These are phyloP conservation scores for Pseudopyricularia javanii DNA, from an alignment of 2,329 filamentous ascomycete species.

Conservation along the genomic window DNA sequence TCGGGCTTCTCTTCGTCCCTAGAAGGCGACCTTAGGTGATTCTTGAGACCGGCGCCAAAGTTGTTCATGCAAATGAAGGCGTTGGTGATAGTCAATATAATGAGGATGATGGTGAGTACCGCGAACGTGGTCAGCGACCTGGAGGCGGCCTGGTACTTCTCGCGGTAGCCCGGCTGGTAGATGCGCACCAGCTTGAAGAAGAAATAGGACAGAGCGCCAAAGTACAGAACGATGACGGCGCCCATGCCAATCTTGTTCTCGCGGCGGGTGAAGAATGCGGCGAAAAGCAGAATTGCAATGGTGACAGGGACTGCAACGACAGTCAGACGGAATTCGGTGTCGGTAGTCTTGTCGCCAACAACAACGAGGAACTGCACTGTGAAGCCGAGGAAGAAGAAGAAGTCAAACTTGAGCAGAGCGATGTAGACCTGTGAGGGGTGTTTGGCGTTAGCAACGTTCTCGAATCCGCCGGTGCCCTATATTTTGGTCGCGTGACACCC, in stretches of 20 bases:
- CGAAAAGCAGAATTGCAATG: conserved; percentile 73
- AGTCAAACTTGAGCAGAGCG: conserved; percentile 94
- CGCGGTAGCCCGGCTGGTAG: conserved; percentile 53
- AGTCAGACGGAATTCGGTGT: conserved; percentile 74
- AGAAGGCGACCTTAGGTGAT: conserved; percentile 34
- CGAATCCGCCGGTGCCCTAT: background rate
- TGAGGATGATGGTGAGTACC: conserved; percentile 78
- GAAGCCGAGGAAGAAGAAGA: conserved; percentile 99
- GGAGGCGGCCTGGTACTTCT: conserved; percentile 64
- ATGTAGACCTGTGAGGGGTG: conserved; percentile 68
- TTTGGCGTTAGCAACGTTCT: background rate
- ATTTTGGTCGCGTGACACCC: conserved; percentile 12
- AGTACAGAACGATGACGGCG: conserved; percentile 69
- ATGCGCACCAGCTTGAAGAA: conserved; percentile 97
- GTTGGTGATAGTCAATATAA: conserved; percentile 79
- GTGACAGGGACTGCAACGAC: conserved; percentile 85
- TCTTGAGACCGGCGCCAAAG: conserved; percentile 81
- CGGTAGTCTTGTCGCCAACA: conserved; percentile 50
- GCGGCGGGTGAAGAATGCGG: conserved; percentile 71
- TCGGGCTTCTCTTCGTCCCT: conserved; percentile 38
- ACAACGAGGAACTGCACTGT: conserved; percentile 96
- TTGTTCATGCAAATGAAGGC: conserved; percentile 81
- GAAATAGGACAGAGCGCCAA: conserved; percentile 86
- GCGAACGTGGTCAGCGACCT: conserved; percentile 88
- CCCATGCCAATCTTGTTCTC: conserved; percentile 74